These are phyloP conservation scores for Yamagishiella unicocca DNA, from an alignment of 139 green algal genomes.

Conservation along the genomic window DNA sequence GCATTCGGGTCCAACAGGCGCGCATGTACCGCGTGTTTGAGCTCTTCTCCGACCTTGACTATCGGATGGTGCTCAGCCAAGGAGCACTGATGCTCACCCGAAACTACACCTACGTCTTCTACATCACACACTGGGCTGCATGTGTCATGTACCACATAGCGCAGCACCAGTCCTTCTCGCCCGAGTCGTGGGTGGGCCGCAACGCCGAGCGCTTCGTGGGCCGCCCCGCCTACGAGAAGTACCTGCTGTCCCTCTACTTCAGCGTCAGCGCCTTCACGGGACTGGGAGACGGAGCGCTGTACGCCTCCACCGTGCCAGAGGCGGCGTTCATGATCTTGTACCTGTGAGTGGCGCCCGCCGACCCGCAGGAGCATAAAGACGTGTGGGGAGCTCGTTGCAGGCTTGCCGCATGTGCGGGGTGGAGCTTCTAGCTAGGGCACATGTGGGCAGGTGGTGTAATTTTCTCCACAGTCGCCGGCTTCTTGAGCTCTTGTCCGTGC, in stretches of 20 bases:
- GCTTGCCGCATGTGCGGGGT: no score
- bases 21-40: conserved; percentile 58
- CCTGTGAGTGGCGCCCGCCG: conserved; percentile 34
- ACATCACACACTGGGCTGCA: conserved; percentile 26
- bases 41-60: conserved; percentile 51
- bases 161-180: not conserved
- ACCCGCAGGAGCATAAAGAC: no score
- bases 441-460: no score
- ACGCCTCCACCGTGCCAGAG: not conserved
- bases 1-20: conserved; percentile 2
- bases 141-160: conserved; percentile 44
- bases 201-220: conserved; percentile 10
- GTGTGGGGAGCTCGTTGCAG: no score
- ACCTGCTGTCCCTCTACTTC: conserved; percentile 36
- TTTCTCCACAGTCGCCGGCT: no score
- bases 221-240: not conserved
- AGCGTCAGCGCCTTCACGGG: not conserved
- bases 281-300: conserved; percentile 16
- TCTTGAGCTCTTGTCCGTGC: no score
- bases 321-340: conserved; percentile 32
- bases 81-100: conserved; percentile 22
- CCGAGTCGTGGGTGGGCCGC: conserved; percentile 32
- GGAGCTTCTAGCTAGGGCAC: no score
- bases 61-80: conserved; percentile 35
- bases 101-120: conserved; percentile 48